Base-by-base conservation (phyloP, 768 basidiomycete species). In the Suillus ampliporus region DNA sequence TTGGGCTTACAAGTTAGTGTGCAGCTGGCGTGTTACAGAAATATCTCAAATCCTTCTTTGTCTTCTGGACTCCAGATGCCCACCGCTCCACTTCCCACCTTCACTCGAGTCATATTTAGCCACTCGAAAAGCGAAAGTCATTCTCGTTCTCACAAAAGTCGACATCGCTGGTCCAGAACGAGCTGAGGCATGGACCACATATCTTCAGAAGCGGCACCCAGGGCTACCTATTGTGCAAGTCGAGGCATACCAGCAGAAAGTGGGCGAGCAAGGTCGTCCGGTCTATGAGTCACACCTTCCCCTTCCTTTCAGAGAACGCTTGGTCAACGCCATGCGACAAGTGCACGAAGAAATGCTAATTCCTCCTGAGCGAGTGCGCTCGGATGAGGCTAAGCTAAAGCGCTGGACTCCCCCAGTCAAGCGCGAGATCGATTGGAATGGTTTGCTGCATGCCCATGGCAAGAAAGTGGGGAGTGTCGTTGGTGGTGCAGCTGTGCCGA, bases 1-100 rank as follows among this genome's bases (percentile, higher is more conserved):
- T 46, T 51, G 13, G 28, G 38, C 54, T 56, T 26, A 56, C 38
- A 40, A 56, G 26, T 40, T 40, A 40, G 54, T 56, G 54, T 58
- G 64, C 68, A 94, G 91, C 68, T 98, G 97, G 97, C 86, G 97
- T 41, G 96, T 97, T 23, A 88, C 90, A 7, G 97, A 99, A 77
- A 90, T 92, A 28, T 93, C 93, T 0, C 86, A 95, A 68, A 92
- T 98, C 65, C 80, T 98, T 21, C 86, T 97, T 54, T 83, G 97
- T 56, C 85, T 98, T 47, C 82, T 97, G 38, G 96, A 97, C 74
- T 90, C 92, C 17, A 89, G 97, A 44, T 95, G 93, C 71, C 95
- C 97, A 0, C 84, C 88, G 0, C 77, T 97, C 3, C 96, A 97
- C 74, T 90, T 88, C 68, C 95, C 95, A 1, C 84, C 89, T 1